Base-by-base conservation (phyloP, 108 stramenopile genomes). In the Fistulifera pelliculosa region DNA sequence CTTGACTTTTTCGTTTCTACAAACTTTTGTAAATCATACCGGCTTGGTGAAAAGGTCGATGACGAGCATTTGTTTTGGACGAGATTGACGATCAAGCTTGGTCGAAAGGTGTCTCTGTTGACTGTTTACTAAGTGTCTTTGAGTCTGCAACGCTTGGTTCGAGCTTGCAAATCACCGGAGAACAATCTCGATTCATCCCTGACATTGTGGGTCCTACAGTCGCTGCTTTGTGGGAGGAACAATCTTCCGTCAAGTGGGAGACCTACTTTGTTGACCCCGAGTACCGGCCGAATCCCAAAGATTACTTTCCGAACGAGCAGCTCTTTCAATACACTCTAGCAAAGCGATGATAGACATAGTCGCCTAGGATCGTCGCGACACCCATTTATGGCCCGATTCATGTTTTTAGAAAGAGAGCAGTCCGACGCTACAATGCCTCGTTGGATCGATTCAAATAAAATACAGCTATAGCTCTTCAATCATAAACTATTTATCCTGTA, bases 201-300 rank as follows among this genome's bases (percentile, higher is more conserved):
- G 89, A 91, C 51, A 79, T 78, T 58, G 69, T 91, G 3, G 89
- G 85, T 22, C 64, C 81, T 0, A 82, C 80, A 5, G 38, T 86
- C 11, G 79, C 85, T 1, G 89, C 89, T 8, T 35, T 81, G 10
- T 87, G 83, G 85, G 83, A 86, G 64, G 61, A 71, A 7, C 56
- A 49, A 56, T 64, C 71, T 8, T 65, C 60, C 15, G 31, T 35
- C 6, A 3, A 35, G 8, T 81, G 71, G 66, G 89, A 91, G 48
- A 79, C 69, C 22, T 91, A 81, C 50, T 91, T 91, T 59, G 85
- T 91, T 1, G 85, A 91, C 62, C 74, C 76, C 8, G 83, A 80
- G 14, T 91, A 91, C 54, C 73, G 89, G 39, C 84, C 88, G 7
- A 91, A 91, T 69, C 89, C 89, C 8, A 91, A 91, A 58, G 89